These are phyloP conservation scores for Phyllosticta capitalensis DNA, from an alignment of 2,329 filamentous ascomycete species.

Conservation along the genomic window DNA sequence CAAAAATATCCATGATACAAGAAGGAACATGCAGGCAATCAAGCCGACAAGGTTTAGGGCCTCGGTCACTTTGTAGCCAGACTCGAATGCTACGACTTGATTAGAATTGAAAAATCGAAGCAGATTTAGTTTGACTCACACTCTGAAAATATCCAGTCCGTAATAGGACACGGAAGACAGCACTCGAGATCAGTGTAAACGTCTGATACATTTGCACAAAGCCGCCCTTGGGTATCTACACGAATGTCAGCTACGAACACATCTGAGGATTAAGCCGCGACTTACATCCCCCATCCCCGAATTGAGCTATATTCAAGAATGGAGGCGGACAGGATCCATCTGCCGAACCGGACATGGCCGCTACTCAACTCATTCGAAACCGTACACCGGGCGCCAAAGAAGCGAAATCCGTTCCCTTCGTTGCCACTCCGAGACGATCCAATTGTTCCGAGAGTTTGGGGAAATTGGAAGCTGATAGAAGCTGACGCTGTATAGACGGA, in stretches of 20 bases:
- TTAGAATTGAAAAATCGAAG: constrained; percentile 9
- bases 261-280: constrained; percentile 13
- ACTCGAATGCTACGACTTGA: constrained; percentile 36
- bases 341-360: constrained; percentile 13
- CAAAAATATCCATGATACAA: constrained; percentile 69
- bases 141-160: constrained; percentile 61
- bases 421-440: neutral
- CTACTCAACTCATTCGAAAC: neutral
- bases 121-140: constrained; percentile 31
- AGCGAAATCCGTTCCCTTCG: neutral
- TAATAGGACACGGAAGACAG: constrained; percentile 83
- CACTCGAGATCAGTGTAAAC: constrained; percentile 50
- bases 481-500: neutral
- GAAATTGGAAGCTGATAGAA: neutral
- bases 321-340: constrained; percentile 50
- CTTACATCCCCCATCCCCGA: constrained; percentile 59
- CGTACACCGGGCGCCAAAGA: neutral
- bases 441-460: neutral
- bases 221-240: constrained; percentile 46
- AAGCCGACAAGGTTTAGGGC: constrained; percentile 73
- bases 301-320: constrained; percentile 57
- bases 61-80: constrained; percentile 58
- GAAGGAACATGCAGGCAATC: constrained; percentile 61
- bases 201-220: constrained; percentile 42
- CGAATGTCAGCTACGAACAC: constrained; percentile 21